Percentiles rank a stretch among this genome's conserved stretches.
These are phyloP conservation scores for Porphyrellus cyaneotinctus DNA, from an alignment of 768 basidiomycete genomes.

Conservation along the genomic window DNA sequence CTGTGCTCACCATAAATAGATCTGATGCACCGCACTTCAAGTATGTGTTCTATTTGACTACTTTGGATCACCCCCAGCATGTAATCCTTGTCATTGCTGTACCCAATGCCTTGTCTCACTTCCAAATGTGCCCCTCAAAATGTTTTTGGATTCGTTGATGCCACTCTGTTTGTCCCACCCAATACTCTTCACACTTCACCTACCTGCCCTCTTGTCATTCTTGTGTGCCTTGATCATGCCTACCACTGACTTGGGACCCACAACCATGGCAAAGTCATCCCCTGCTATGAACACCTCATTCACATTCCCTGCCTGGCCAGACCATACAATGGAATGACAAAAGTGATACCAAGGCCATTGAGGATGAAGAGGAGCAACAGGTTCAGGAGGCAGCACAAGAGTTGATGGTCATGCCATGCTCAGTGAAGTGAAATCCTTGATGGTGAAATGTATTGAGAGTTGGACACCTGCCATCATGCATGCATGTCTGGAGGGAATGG, in stretches of 20 bases:
- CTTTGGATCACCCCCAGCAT: slow-evolving; percentile 58
- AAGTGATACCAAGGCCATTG: slow-evolving; percentile 37
- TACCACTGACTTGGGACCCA: slow-evolving; percentile 47
- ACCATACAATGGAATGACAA: slow-evolving; percentile 29
- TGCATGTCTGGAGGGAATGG: slow-evolving; percentile 80
- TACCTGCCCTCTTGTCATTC: slow-evolving; percentile 64
- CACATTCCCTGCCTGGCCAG: slow-evolving; percentile 36
- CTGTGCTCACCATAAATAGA: slow-evolving; percentile 35
- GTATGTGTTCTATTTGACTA: slow-evolving; percentile 67
- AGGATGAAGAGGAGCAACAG: slow-evolving; percentile 64
- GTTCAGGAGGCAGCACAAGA: slow-evolving; percentile 73
- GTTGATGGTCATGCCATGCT: slow-evolving; percentile 78
- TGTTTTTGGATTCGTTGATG: slow-evolving; percentile 64
- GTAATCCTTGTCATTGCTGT: slow-evolving; percentile 58
- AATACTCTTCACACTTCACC: slow-evolving; percentile 68
- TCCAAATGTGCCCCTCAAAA: slow-evolving; percentile 50
- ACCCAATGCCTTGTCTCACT: slow-evolving; percentile 68
- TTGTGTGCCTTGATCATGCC: slow-evolving; percentile 70
- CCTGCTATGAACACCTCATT: slow-evolving; percentile 35
- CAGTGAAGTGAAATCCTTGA: slow-evolving; percentile 66
- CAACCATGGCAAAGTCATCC: slow-evolving; percentile 47
- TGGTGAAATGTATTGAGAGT: slow-evolving; percentile 63
- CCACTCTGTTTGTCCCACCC: slow-evolving; percentile 68
- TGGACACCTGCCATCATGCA: slow-evolving; percentile 71
- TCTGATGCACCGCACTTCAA: slow-evolving; percentile 67